Evolutionary conservation across 164 flowering plant genomes (phyloP).

Genomic region (Kalanchoe fedtschenkoi): DNA sequence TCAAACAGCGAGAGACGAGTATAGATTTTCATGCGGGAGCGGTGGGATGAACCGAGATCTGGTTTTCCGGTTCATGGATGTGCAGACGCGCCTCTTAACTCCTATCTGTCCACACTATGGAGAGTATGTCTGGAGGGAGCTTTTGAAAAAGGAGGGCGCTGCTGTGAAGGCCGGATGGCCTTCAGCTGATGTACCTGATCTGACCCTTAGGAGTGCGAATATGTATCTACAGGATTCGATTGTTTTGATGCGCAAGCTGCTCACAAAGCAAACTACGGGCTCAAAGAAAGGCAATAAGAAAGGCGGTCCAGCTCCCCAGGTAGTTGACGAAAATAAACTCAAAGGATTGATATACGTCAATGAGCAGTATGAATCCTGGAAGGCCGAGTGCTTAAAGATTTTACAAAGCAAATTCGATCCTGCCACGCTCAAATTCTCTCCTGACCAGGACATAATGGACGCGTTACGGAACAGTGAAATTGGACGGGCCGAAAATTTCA

Average conservation of each 20-base stretch:
- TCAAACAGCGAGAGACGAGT: slow-evolving; percentile 87
- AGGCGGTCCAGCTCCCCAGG: slow-evolving; percentile 24
- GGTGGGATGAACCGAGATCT: slow-evolving; percentile 71
- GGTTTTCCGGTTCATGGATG: slow-evolving; percentile 72
- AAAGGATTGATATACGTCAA: slow-evolving; percentile 67
- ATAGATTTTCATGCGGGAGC: slow-evolving; percentile 67
- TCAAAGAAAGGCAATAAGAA: slow-evolving; percentile 54
- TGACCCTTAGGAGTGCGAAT: slow-evolving; percentile 60
- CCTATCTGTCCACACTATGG: slow-evolving; percentile 93
- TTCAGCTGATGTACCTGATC: slow-evolving; percentile 42
- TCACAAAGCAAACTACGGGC: slow-evolving; percentile 52
- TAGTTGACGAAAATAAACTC: slow-evolving; percentile 25
- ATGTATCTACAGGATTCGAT: slow-evolving; percentile 74
- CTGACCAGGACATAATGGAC: slow-evolving; percentile 51
- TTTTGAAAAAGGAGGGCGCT: slow-evolving; percentile 66
- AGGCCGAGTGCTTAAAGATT: slow-evolving; percentile 59
- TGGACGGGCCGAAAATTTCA: slow-evolving; percentile 42
- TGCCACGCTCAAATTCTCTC: slow-evolving; percentile 33
- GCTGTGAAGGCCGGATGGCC: slow-evolving; percentile 79
- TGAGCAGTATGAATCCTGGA: slow-evolving; percentile 86
- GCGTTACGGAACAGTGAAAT: slow-evolving; percentile 36
- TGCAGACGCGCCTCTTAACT: slow-evolving; percentile 70
- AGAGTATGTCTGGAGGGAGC: slow-evolving; percentile 67
- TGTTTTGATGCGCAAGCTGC: slow-evolving; percentile 62
- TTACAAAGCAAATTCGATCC: slow-evolving; percentile 45